A percentile compares a stretch with the other conserved stretches of the same genome.
Evolutionary conservation across 805 yeast species (phyloP).

Genomic region (Metschnikowia gelsemii): DNA sequence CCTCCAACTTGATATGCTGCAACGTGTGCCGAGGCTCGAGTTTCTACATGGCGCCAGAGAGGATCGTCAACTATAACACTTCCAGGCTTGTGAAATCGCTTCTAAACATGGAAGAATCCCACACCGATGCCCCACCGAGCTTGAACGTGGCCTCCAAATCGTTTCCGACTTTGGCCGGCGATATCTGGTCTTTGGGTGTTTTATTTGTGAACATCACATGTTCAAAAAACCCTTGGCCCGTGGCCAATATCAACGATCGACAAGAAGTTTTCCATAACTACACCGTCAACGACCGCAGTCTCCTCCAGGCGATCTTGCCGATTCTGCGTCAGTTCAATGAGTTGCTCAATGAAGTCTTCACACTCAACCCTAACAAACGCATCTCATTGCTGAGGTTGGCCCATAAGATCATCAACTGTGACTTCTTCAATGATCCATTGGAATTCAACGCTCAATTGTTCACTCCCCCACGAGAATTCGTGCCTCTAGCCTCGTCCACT

Average conservation of each 20-base stretch:
- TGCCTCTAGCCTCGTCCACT: conserved; percentile 13
- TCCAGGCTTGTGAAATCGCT: conserved; percentile 26
- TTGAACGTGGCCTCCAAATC: conserved; percentile 29
- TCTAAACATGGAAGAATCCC: conserved; percentile 33
- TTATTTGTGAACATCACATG: conserved; percentile 77
- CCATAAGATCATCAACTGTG: conserved; percentile 33
- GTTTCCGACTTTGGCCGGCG: conserved; percentile 74
- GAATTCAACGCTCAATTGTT: conserved; percentile 19
- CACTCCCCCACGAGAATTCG: conserved; percentile 22
- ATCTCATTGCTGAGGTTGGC: conserved; percentile 41
- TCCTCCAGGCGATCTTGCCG: conserved; percentile 69
- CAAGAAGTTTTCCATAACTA: conserved; percentile 60
- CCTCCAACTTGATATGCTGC: conserved; percentile 53
- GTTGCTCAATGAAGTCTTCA: conserved; percentile 47
- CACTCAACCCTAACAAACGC: conserved; percentile 50
- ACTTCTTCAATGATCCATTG: conserved; percentile 31
- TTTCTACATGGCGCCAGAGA: conserved; percentile 92
- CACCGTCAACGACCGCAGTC: conserved; percentile 47
- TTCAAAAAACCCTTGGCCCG: conserved; percentile 88
- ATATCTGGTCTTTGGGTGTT: conserved; percentile 84
- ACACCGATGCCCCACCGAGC: conserved; percentile 17
- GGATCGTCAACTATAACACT: conserved; percentile 50
- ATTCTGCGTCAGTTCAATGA: conserved; percentile 60
- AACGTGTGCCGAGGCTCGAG: conserved; percentile 83
- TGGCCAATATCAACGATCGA: conserved; percentile 62